Base-by-base conservation (phyloP, 345 rosid species). In the Jatropha curcas region DNA sequence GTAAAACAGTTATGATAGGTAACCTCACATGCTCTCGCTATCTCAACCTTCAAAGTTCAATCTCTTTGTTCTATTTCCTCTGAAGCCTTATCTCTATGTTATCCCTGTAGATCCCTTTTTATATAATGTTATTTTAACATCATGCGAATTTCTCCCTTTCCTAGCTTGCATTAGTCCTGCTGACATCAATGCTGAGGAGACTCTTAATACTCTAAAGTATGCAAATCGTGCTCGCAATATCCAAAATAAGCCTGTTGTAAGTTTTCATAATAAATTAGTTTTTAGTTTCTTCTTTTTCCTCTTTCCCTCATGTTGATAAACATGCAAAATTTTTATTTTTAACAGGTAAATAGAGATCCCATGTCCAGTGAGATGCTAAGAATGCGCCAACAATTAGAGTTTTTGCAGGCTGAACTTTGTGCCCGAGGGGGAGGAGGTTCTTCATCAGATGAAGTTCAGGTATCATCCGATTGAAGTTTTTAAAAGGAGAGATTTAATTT, bases 151-250 rank as follows among this genome's bases (percentile, higher is more conserved):
- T 60, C 68, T 59, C 43, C 51, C 72, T 73, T 61, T 74, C 57
- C 86, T 45, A 95, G 98, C 99, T 71, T 95, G 99, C 88, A 88
- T 95, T 76, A 95, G 99, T 76, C 99, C 98, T 41, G 99, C 99
- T 58, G 99, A 95, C 83, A 92, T 91, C 68, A 95, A 95, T 83
- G 99, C 94, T 2, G 99, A 95, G 88, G 99, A 95, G 81, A 92
- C 98, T 12, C 92, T 95, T 19, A 95, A 95, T 84, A 95, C 99
- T 62, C 79, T 95, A 62, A 95, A 95, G 80, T 95, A 95, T 76
- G 99, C 99, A 72, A 95, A 95, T 86, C 99, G 99, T 69, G 99
- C 98, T 79, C 94, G 99, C 57, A 95, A 95, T 82, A 95, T 95
- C 76, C 88, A 86, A 79, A 95, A 95, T 72, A 95, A 95, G 87